Conservation (phyloP, 2,329 filamentous ascomycete genomes). For the Ophiostoma perfectum region DNA sequence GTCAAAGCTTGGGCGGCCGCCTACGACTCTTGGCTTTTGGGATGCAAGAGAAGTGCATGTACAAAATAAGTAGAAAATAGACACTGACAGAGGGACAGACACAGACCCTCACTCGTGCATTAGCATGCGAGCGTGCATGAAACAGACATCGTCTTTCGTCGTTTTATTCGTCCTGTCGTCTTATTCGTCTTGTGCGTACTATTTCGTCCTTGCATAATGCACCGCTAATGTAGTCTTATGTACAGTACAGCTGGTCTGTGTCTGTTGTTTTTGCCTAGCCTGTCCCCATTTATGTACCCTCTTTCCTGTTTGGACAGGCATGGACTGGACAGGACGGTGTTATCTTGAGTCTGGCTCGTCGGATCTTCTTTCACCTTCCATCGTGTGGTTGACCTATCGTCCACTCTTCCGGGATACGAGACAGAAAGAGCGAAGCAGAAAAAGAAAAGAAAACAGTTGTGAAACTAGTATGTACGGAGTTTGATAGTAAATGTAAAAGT, state of each 20-base stretch:
- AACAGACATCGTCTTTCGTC: neutral
- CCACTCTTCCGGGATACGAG: neutral
- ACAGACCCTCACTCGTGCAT: slow-evolving; percentile 12
- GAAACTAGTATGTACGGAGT: too few species aligned
- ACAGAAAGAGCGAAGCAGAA: neutral
- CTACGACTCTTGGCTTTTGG: neutral
- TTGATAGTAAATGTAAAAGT: neutral
- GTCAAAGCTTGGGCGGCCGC: too few species aligned
- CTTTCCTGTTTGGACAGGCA: slow-evolving; percentile 2
- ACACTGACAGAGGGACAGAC: neutral
- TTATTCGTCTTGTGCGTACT: slow-evolving; percentile 8
- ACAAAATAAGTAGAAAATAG: neutral
- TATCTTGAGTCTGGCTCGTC: neutral
- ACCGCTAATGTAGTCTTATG: slow-evolving; percentile 10
- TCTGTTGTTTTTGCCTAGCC: neutral
- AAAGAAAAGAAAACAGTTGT: neutral
- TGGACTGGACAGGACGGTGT: neutral
- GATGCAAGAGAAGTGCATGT: neutral
- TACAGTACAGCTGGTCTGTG: slow-evolving; percentile 4
- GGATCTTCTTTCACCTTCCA: slow-evolving; percentile 6
- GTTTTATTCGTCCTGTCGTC: neutral
- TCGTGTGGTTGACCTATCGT: neutral
- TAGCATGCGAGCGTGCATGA: slow-evolving; percentile 9
- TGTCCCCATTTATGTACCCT: neutral
- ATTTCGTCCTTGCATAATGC: slow-evolving; percentile 13